Evolutionary conservation across 140 eudicot species (phyloP).

Genomic region (Cichorium intybus): DNA sequence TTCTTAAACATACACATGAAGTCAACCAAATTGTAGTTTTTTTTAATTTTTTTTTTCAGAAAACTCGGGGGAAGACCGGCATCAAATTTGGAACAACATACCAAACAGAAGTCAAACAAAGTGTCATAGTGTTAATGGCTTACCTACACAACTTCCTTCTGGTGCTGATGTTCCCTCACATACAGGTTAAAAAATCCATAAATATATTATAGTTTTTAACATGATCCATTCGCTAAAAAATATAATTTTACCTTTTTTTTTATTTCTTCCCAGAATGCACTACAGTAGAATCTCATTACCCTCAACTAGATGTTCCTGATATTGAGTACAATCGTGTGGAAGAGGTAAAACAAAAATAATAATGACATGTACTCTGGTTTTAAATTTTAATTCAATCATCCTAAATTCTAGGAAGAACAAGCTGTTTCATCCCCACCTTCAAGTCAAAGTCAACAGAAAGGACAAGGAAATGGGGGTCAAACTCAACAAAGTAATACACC

Average conservation of each 20-base stretch:
- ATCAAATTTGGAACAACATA: conserved; percentile 49
- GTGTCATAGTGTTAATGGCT: conserved; percentile 33
- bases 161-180: conserved; percentile 84
- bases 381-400: too few relatives aligned
- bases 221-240: conserved; percentile 36
- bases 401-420: conserved; percentile 40
- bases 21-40: too few relatives aligned
- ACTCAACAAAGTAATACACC: conserved; percentile 43
- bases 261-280: conserved; percentile 64
- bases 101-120: conserved; percentile 32
- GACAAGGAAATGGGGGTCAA: conserved; percentile 32
- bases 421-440: conserved; percentile 27
- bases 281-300: conserved; percentile 59
- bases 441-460: conserved; percentile 21
- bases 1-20: too few relatives aligned
- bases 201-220: conserved; percentile 53
- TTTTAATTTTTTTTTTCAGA: conserved; percentile 27
- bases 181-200: conserved; percentile 51
- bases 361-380: too few relatives aligned
- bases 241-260: conserved; percentile 6
- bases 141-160: conserved; percentile 80
- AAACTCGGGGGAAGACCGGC: conserved; percentile 47
- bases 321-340: conserved; percentile 60
- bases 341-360: conserved; percentile 38
- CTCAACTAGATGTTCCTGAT: conserved; percentile 75